Conservation (phyloP, 2,329 filamentous ascomycete genomes). For the Apiospora saccharicola region DNA sequence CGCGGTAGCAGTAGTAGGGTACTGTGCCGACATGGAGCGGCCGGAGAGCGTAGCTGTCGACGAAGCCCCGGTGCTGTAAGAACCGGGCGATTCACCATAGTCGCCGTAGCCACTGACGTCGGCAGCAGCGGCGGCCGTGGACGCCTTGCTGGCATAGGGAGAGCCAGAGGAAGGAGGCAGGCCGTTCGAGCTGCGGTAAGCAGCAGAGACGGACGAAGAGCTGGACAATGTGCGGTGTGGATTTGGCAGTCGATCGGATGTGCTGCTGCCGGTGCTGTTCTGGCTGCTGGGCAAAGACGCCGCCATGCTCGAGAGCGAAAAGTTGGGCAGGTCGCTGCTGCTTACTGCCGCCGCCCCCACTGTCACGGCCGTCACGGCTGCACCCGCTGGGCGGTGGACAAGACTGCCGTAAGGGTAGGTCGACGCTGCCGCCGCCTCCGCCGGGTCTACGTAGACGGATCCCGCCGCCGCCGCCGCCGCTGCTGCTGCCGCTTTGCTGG, state of each 20-base stretch:
- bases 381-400: slow-evolving; percentile 45
- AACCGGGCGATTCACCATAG: slow-evolving; percentile 32
- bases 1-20: slow-evolving; percentile 33
- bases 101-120: slow-evolving; percentile 40
- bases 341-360: not conserved
- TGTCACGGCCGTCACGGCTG: slow-evolving; percentile 34
- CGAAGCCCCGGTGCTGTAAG: slow-evolving; percentile 32
- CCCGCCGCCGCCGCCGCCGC: slow-evolving; percentile 29
- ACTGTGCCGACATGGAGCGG: slow-evolving; percentile 30
- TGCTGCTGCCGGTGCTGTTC: slow-evolving; percentile 24
- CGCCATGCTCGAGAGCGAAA: slow-evolving; percentile 51
- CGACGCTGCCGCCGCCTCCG: slow-evolving; percentile 34
- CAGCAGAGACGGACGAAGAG: slow-evolving; percentile 31
- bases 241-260: slow-evolving; percentile 43
- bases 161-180: not conserved
- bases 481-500: slow-evolving; percentile 30
- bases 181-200: slow-evolving; percentile 36
- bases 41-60: slow-evolving; percentile 32
- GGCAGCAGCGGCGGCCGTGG: slow-evolving; percentile 33
- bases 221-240: slow-evolving; percentile 43
- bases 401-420: slow-evolving; percentile 45
- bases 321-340: slow-evolving; percentile 44
- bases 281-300: slow-evolving; percentile 45
- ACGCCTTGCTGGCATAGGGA: slow-evolving; percentile 35
- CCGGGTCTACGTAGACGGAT: slow-evolving; percentile 47